Percentiles rank a stretch among this genome's conserved stretches.
These are phyloP conservation scores for Solanum rostratum DNA, from an alignment of 257 asterid species.

Conservation along the genomic window DNA sequence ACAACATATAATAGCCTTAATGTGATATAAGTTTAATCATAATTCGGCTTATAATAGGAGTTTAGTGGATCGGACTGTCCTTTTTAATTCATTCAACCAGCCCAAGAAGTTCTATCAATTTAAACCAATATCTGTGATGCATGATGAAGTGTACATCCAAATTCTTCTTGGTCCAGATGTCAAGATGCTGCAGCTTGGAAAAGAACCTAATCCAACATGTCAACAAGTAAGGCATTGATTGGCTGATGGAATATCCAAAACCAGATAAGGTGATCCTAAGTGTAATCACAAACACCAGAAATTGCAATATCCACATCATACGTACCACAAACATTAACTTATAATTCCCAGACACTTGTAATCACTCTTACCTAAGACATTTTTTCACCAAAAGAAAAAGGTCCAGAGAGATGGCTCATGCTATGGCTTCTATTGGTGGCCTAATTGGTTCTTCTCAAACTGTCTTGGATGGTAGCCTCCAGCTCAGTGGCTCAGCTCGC, in stretches of 20 bases:
- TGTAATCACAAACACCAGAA: slow-evolving; percentile 7
- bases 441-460: slow-evolving; percentile 76
- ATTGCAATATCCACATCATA: slow-evolving; percentile 20
- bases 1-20: not conserved
- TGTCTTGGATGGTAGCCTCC: slow-evolving; percentile 77
- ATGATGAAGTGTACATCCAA: not conserved
- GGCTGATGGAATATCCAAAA: slow-evolving; percentile 25
- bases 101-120: not conserved
- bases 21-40: too few relatives aligned
- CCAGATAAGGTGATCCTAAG: slow-evolving; percentile 27
- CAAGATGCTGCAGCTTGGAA: not conserved
- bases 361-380: not conserved
- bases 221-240: slow-evolving; percentile 15
- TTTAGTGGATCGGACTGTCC: not conserved
- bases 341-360: not conserved
- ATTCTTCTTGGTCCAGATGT: slow-evolving; percentile 10
- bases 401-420: slow-evolving; percentile 33
- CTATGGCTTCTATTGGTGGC: slow-evolving; percentile 79
- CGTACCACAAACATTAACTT: not conserved
- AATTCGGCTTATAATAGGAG: too few relatives aligned
- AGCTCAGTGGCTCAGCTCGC: slow-evolving; percentile 41
- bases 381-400: not conserved
- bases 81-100: not conserved
- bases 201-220: slow-evolving; percentile 20
- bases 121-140: not conserved